These are phyloP conservation scores for Amborella trichopoda DNA, from an alignment of 164 flowering plant genomes.

Conservation along the genomic window DNA sequence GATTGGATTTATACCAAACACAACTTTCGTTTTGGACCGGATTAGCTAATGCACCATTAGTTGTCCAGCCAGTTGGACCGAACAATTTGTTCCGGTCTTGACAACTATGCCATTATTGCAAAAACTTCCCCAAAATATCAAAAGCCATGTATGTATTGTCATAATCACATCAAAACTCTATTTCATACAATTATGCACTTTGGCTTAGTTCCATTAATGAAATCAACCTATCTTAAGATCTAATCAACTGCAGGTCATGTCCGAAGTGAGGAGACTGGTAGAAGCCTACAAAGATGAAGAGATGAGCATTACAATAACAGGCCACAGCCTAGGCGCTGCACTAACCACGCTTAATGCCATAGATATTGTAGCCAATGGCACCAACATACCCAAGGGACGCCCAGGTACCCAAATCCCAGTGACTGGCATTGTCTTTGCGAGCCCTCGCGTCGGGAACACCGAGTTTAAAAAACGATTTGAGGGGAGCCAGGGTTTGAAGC, in stretches of 20 bases:
- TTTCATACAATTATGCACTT: background rate
- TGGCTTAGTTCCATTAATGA: background rate
- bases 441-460: constrained; percentile 67
- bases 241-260: constrained; percentile 28
- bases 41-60: too few species aligned
- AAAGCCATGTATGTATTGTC: too few species aligned
- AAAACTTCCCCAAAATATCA: too few species aligned
- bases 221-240: background rate
- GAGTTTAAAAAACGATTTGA: constrained; percentile 24
- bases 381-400: constrained; percentile 17
- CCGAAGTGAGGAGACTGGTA: constrained; percentile 48
- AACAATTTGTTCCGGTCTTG: too few species aligned
- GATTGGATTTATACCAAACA: too few species aligned
- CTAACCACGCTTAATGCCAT: constrained; percentile 53
- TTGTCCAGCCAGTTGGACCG: too few species aligned
- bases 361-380: constrained; percentile 55
- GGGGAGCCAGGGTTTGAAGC: constrained; percentile 17
- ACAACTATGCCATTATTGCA: too few species aligned
- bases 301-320: constrained; percentile 35
- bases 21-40: too few species aligned
- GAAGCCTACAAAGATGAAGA: constrained; percentile 33
- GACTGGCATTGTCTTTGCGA: constrained; percentile 44
- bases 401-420: constrained; percentile 32
- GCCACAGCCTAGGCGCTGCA: constrained; percentile 82
- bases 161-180: background rate